Evolutionary conservation across 2,329 filamentous ascomycete species (phyloP), one percentile per base, ranked within the genome.

Genomic region (Pseudocercospora ulei): DNA sequence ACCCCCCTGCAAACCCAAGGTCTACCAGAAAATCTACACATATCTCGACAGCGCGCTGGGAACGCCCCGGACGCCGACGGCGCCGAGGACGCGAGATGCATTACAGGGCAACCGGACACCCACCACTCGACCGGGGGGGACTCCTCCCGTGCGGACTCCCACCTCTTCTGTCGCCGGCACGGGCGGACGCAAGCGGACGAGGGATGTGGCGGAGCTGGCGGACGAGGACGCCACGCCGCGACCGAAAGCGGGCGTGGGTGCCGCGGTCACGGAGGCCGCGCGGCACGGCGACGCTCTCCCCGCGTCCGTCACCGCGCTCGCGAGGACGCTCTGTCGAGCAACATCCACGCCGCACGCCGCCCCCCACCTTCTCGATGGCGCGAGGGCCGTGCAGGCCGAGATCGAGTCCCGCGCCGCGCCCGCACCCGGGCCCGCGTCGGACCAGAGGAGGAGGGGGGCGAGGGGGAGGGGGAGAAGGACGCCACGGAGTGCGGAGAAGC

Each of bases 1-100:
- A 3, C 83, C 86, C 2, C 86, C 86, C 3, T 80, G 85, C 37
- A 78, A 78, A 30, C 85, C 84, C 1, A 73, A 76, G 39, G 72
- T 85, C 36, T 96, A 96, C 67, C 82, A 82, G 54, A 83, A 84
- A 42, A 69, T 96, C 23, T 90, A 87, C 59, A 67, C 67, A 19
- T 86, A 88, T 57, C 75, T 96, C 43, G 80, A 88, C 51, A 76
- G 75, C 39, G 78, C 79, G 25, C 67, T 96, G 18, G 39, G 41
- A 16, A 54, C 59, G n/a, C 63, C 60, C 40, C 60, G 57, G 22
- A 58, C 63, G 41, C 55, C 54, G n/a, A 41, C 17, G 19, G 35
- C 6, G 6, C 25, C 35, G 9, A 37, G 41, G 24, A 38, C 35
- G 24, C 39, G 28, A 12, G 39, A 41, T 43, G 42, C 27, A 8